These are phyloP conservation scores for Volvariella volvacea DNA, from an alignment of 1,284 basidiomycete species.

Conservation along the genomic window DNA sequence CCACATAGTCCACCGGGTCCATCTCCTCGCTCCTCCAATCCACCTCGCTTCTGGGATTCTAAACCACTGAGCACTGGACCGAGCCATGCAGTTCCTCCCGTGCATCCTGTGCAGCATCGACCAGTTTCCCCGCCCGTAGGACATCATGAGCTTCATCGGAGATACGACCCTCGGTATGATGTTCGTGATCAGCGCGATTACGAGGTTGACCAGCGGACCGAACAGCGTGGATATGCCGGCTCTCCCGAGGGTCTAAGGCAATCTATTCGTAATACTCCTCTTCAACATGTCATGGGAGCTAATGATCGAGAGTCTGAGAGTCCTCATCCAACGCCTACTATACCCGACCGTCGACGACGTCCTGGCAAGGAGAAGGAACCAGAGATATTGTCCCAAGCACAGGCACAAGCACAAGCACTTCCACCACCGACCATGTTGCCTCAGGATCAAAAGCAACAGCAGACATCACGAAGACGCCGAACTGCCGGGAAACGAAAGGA, in stretches of 20 bases:
- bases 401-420: conserved; percentile 10
- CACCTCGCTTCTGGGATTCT: conserved; percentile 35
- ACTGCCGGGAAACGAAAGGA: conserved; percentile 21
- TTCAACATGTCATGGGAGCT: conserved; percentile 21
- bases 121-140: conserved; percentile 22
- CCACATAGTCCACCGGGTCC: conserved; percentile 41
- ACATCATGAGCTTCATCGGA: conserved; percentile 21
- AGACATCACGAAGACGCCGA: neutral
- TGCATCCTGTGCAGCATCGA: conserved; percentile 19
- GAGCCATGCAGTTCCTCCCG: conserved; percentile 7
- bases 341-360: conserved; percentile 23
- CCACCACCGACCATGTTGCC: conserved; percentile 16
- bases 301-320: conserved; percentile 32
- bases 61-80: conserved; percentile 22
- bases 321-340: conserved; percentile 23
- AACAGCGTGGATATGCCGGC: conserved; percentile 22
- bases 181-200: conserved; percentile 29
- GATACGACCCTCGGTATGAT: conserved; percentile 37
- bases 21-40: conserved; percentile 47
- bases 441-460: neutral
- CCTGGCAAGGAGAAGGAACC: conserved; percentile 26
- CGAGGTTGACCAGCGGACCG: conserved; percentile 20
- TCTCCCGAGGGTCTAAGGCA: conserved; percentile 28
- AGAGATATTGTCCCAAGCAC: conserved; percentile 9
- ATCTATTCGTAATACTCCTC: conserved; percentile 16